Conservation (phyloP, 352 stramenopile genomes). For the Globisporangium iwayamae region DNA sequence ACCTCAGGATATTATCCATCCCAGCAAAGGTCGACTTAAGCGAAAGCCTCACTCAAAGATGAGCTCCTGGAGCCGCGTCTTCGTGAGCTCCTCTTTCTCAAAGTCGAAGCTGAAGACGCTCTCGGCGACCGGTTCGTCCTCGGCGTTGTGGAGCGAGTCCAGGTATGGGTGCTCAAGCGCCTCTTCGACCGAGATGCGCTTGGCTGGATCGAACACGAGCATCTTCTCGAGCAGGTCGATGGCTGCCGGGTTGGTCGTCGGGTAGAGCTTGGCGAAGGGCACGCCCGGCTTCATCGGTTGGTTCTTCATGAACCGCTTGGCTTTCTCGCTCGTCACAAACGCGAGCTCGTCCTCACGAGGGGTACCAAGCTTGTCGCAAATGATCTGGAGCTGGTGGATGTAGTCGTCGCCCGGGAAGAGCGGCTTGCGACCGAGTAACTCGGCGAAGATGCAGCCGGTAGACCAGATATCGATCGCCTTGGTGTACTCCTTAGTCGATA, state of each 20-base stretch:
- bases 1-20: too few species aligned
- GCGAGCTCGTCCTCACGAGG: slow-evolving; percentile 84
- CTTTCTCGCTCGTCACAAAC: slow-evolving; percentile 91
- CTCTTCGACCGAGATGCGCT: slow-evolving; percentile 91
- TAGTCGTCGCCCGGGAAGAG: slow-evolving; percentile 98
- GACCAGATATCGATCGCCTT: slow-evolving; percentile 97
- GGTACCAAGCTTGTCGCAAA: slow-evolving; percentile 90
- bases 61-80: slow-evolving; percentile 78
- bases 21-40: too few species aligned
- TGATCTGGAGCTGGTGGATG: slow-evolving; percentile 98
- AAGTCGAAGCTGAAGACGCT: slow-evolving; percentile 85
- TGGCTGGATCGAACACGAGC: slow-evolving; percentile 84
- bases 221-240: slow-evolving; percentile 85
- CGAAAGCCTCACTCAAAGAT: slow-evolving; percentile 70
- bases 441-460: slow-evolving; percentile 93
- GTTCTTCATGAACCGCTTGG: slow-evolving; percentile 83
- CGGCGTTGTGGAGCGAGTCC: slow-evolving; percentile 89
- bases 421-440: slow-evolving; percentile 86
- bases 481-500: slow-evolving; percentile 95
- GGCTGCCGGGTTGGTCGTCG: slow-evolving; percentile 56
- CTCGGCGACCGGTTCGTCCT: slow-evolving; percentile 88
- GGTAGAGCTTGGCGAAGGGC: slow-evolving; percentile 71
- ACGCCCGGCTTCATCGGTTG: slow-evolving; percentile 71
- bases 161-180: slow-evolving; percentile 91
- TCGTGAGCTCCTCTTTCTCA: slow-evolving; percentile 84